Percentiles rank a stretch among this genome's conserved stretches.
These are phyloP conservation scores for Thelonectria blattea DNA, from an alignment of 2,329 filamentous ascomycete genomes.

Conservation along the genomic window DNA sequence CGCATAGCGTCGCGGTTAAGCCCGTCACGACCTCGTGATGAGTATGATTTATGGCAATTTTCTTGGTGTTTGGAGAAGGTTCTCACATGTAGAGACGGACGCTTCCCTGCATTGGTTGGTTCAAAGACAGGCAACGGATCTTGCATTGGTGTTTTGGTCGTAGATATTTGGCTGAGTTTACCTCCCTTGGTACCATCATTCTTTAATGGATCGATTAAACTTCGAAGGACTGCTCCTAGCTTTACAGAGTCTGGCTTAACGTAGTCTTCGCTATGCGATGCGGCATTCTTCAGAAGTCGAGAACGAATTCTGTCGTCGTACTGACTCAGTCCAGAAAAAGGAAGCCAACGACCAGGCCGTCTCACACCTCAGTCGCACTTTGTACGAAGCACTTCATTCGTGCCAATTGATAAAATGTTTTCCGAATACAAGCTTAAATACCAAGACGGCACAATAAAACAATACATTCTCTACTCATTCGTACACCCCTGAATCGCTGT, in stretches of 20 bases:
- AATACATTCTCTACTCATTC: too few relatives aligned
- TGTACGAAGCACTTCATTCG: background rate
- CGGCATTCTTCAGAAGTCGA: background rate
- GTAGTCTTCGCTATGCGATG: background rate
- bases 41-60: conserved; percentile 6
- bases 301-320: background rate
- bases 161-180: background rate
- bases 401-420: background rate
- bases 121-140: background rate
- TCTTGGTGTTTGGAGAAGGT: conserved; percentile 24
- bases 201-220: background rate
- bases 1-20: conserved; percentile 52
- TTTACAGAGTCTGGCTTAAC: background rate
- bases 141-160: background rate
- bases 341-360: too few relatives aligned
- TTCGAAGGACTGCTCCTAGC: background rate
- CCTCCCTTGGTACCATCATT: background rate
- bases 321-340: too few relatives aligned
- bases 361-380: background rate
- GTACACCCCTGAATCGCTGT: too few relatives aligned
- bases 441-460: too few relatives aligned
- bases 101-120: conserved; percentile 26
- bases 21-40: conserved; percentile 36
- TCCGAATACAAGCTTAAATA: background rate
- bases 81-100: conserved; percentile 29